Evolutionary conservation across 2,329 filamentous ascomycete genomes (phyloP), one percentile per base, ranked within the genome.

Genomic region (Huntiella bhutanensis): DNA sequence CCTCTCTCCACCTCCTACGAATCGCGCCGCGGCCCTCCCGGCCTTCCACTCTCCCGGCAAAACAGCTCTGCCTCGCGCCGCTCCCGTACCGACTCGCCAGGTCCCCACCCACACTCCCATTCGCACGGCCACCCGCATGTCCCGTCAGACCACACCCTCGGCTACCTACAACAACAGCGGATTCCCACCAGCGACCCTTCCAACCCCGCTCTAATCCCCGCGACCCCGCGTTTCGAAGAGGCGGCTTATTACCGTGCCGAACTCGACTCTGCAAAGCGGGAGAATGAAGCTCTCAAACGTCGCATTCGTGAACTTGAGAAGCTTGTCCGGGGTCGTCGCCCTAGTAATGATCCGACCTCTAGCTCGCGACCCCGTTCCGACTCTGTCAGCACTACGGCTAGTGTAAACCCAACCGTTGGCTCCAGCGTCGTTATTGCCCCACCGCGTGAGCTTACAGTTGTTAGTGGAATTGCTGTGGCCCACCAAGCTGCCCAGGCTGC

Each of bases 241-340:
- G 72, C 72, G 1, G 70, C 69, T 0, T 69, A 68, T 49, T 74
- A 73, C 53, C 65, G 75, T 4, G 64, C 67, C 34, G 76, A 80
- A 55, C 62, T 80, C 0, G 76, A 80, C 17, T 60, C 54, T 4
- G 71, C 73, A 35, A 79, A 77, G 60, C 64, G 67, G 41, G 77
- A 81, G 59, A 80, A 81, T 50, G 76, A 80, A 45, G 57, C 59
- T 0, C 59, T 81, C 40, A 77, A 75, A 62, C 64, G 68, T 46
- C 67, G 71, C 11, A 70, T 81, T 49, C 66, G 73, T 40, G 76
- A 80, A 38, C 59, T 81, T 8, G 77, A 81, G 60, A 64, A 66
- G 34, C 60, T 66, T 51, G 61, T 78, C 5, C 62, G 67, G 5
- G 67, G 71, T 41, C 59, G 66, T 8, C 60, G 66, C 33, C 59